Conservation (phyloP, 371 early-diverging fungal species). For the Neoconidiobolus thromboides region DNA sequence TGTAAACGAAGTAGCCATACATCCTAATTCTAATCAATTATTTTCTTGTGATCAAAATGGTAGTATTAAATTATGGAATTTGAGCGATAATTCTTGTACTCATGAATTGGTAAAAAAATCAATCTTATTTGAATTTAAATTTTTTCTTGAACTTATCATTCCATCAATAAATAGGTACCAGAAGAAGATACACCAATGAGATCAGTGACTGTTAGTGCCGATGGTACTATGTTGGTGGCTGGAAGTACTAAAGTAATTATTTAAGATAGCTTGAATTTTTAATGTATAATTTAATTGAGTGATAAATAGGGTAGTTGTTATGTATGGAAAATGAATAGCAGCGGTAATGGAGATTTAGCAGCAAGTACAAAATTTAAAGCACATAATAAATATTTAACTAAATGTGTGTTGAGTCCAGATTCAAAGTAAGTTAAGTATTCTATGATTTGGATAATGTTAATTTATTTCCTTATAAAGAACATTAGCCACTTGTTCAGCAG, state of each 20-base stretch:
- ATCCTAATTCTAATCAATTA: slow-evolving; percentile 86
- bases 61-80: slow-evolving; percentile 78
- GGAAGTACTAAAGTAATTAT: slow-evolving; percentile 67
- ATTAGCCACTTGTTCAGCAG: slow-evolving; percentile 77
- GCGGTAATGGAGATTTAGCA: slow-evolving; percentile 41
- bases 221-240: slow-evolving; percentile 74
- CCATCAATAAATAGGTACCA: slow-evolving; percentile 30
- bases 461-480: slow-evolving; percentile 17
- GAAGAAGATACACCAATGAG: slow-evolving; percentile 76
- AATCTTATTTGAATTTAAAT: not conserved
- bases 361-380: slow-evolving; percentile 52
- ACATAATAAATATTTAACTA: slow-evolving; percentile 62
- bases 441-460: not conserved
- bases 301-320: slow-evolving; percentile 48
- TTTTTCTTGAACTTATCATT: not conserved
- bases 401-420: slow-evolving; percentile 68
- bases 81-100: slow-evolving; percentile 73
- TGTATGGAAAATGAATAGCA: slow-evolving; percentile 58
- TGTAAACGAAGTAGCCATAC: slow-evolving; percentile 86
- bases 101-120: slow-evolving; percentile 44
- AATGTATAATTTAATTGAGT: too few species aligned
- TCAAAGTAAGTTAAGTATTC: slow-evolving; percentile 27
- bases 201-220: slow-evolving; percentile 77
- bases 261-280: too few species aligned
- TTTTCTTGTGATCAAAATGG: slow-evolving; percentile 91